Evolutionary conservation across 2,329 filamentous ascomycete genomes (phyloP).

Genomic region (Trichoderma cornu-damae): DNA sequence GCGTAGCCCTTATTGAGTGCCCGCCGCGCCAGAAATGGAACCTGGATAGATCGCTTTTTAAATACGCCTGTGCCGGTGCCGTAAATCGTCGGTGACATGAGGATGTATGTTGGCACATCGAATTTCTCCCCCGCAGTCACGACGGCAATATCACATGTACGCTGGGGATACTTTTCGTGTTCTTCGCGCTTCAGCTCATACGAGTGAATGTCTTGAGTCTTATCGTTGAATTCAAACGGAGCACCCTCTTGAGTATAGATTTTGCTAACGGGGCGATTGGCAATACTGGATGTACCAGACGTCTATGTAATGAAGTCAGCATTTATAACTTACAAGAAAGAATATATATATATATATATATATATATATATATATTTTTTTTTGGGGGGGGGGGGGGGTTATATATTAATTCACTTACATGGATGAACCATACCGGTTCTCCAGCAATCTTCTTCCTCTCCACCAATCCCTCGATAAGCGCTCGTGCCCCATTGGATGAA

Average conservation of each 20-base stretch:
- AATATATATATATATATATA: no score
- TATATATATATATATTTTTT: no score
- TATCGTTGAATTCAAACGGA: conserved; percentile 37
- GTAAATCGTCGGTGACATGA: conserved; percentile 46
- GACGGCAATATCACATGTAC: conserved; percentile 41
- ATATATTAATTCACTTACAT: no score
- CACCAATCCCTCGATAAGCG: conserved; percentile 40
- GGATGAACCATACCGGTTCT: conserved; percentile 36
- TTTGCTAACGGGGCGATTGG: conserved; percentile 37
- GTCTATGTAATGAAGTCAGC: conserved; percentile 24
- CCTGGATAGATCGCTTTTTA: conserved; percentile 36
- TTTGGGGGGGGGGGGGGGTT: no score
- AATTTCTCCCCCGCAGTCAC: conserved; percentile 35
- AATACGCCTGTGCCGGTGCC: conserved; percentile 41
- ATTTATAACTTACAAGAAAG: background rate
- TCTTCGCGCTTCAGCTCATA: conserved; percentile 37
- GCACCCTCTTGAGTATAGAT: conserved; percentile 24
- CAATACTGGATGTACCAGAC: conserved; percentile 41
- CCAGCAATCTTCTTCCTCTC: conserved; percentile 34
- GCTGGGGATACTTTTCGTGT: conserved; percentile 37
- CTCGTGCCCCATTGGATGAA: conserved; percentile 34
- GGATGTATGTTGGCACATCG: conserved; percentile 41
- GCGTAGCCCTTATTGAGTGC: conserved; percentile 26
- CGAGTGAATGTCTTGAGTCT: conserved; percentile 39
- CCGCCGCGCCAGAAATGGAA: conserved; percentile 32